Evolutionary conservation across 495 filamentous ascomycete genomes (phyloP).

Genomic region (Hamigera avellanea): DNA sequence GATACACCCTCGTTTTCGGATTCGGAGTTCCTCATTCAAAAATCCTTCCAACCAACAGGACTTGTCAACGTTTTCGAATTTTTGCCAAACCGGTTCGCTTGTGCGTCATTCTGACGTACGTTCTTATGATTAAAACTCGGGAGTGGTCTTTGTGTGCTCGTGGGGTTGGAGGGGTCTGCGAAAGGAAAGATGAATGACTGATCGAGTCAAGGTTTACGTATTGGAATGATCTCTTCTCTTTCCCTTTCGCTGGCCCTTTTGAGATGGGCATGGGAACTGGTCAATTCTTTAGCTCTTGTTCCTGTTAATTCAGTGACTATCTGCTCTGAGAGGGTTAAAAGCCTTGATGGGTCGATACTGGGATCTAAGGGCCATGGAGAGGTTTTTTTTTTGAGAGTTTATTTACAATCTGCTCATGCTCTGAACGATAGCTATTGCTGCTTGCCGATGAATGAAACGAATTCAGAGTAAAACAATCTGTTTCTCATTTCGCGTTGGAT

Average conservation of each 20-base stretch:
- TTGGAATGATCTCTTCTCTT: slow-evolving; percentile 1
- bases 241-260: slow-evolving; percentile 11
- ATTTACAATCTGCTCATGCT: slow-evolving; percentile 20
- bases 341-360: not conserved
- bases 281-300: slow-evolving; percentile 27
- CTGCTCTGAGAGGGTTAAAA: no score
- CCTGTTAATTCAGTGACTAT: not conserved
- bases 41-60: slow-evolving; percentile 18
- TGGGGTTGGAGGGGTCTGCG: slow-evolving; percentile 22
- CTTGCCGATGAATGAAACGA: slow-evolving; percentile 18
- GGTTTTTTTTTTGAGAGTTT: slow-evolving; percentile 27
- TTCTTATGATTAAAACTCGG: not conserved
- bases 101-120: not conserved
- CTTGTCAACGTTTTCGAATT: slow-evolving; percentile 17
- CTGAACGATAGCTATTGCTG: slow-evolving; percentile 14
- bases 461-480: slow-evolving; percentile 7
- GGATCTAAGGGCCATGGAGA: slow-evolving; percentile 26
- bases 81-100: not conserved
- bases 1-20: slow-evolving; percentile 12
- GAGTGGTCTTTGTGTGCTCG: slow-evolving; percentile 19
- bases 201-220: not conserved
- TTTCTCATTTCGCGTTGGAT: not conserved
- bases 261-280: slow-evolving; percentile 24
- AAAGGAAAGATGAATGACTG: slow-evolving; percentile 3
- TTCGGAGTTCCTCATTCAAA: slow-evolving; percentile 26